phyloP scores from a whole-genome alignment of 208 protist genomes.

The Trypanosoma melophagium region DNA sequence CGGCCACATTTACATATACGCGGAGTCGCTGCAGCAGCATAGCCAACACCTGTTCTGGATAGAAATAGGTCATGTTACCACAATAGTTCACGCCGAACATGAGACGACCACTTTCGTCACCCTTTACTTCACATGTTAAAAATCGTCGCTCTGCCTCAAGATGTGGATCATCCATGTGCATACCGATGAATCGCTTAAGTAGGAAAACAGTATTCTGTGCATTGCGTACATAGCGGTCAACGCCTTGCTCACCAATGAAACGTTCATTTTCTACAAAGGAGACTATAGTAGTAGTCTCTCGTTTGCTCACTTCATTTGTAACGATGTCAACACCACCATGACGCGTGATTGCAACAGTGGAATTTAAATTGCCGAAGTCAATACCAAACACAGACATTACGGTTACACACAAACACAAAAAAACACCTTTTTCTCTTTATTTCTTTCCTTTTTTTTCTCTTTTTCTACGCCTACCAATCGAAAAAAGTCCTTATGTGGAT shows the following conservation, averaged over 20 bases:
- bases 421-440: background rate
- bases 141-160: conserved; percentile 61
- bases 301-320: conserved; percentile 89
- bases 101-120: conserved; percentile 64
- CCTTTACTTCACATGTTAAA: conserved; percentile 63
- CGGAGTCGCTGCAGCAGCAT: conserved; percentile 88
- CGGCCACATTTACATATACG: conserved; percentile 74
- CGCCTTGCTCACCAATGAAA: conserved; percentile 87
- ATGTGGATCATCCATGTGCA: conserved; percentile 72
- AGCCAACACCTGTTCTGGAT: conserved; percentile 91
- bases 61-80: conserved; percentile 68
- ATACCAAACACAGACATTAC: conserved; percentile 92
- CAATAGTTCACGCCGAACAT: conserved; percentile 87
- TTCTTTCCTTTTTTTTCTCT: conserved; percentile 23
- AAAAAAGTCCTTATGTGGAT: conserved; percentile 1
- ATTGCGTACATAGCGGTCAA: conserved; percentile 84
- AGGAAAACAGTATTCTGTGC: conserved; percentile 81
- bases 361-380: conserved; percentile 91
- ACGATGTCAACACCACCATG: conserved; percentile 90
- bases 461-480: conserved; percentile 3
- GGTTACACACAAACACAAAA: too few species aligned
- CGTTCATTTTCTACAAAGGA: conserved; percentile 86
- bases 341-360: conserved; percentile 84
- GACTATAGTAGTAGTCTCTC: conserved; percentile 88
- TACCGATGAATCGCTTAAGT: conserved; percentile 89